phyloP scores from a whole-genome alignment of 2,329 filamentous ascomycete genomes.

The Fusarium sp. region DNA sequence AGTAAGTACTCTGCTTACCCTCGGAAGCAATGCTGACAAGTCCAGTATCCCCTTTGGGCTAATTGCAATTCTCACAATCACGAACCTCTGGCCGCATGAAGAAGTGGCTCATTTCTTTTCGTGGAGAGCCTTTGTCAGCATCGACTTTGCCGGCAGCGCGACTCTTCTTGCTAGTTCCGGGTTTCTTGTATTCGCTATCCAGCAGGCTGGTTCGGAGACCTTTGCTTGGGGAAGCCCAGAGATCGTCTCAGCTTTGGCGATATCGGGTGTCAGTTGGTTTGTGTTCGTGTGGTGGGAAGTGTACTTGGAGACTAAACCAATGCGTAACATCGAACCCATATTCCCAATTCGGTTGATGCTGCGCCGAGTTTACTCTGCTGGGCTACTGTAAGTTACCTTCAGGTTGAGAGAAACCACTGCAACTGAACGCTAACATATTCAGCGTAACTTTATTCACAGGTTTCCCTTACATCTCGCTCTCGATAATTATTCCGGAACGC shows the following conservation, averaged over 20 bases:
- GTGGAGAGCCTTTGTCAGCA: conserved; percentile 58
- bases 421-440: conserved; percentile 24
- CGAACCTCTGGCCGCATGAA: conserved; percentile 60
- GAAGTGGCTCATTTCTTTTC: conserved; percentile 54
- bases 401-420: neutral
- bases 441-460: conserved; percentile 69
- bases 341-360: conserved; percentile 64
- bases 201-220: conserved; percentile 66
- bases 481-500: conserved; percentile 69
- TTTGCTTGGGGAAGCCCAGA: conserved; percentile 64
- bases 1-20: conserved; percentile 56
- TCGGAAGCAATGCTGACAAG: conserved; percentile 16
- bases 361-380: conserved; percentile 63
- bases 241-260: conserved; percentile 62
- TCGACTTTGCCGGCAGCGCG: conserved; percentile 66
- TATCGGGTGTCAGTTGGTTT: conserved; percentile 62
- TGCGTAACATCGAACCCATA: conserved; percentile 63
- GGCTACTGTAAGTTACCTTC: conserved; percentile 63
- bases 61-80: conserved; percentile 60
- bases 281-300: conserved; percentile 66
- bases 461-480: conserved; percentile 68
- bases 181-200: conserved; percentile 67
- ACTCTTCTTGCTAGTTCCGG: conserved; percentile 65
- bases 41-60: conserved; percentile 64
- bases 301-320: conserved; percentile 54